These are phyloP conservation scores for Heliocybe sulcata DNA, from an alignment of 1,284 basidiomycete species.

Conservation along the genomic window DNA sequence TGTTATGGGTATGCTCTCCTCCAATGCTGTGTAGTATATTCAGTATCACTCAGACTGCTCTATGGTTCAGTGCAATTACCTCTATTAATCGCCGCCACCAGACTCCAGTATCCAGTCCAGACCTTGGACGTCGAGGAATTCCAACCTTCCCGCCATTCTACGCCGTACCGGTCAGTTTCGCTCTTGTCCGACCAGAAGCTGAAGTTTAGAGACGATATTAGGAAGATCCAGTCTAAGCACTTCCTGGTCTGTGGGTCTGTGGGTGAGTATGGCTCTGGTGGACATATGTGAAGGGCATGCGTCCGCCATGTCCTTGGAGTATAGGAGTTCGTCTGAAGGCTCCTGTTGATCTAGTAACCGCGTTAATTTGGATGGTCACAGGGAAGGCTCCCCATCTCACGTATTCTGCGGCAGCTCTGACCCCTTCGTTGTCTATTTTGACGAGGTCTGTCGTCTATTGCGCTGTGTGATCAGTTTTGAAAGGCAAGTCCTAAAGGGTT, in stretches of 20 bases:
- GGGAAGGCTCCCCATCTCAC: conserved; percentile 29
- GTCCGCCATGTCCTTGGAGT: conserved; percentile 72
- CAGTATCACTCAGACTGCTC: not conserved
- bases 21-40: conserved; percentile 32
- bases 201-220: conserved; percentile 79
- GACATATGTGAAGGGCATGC: conserved; percentile 67
- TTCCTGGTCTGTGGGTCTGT: conserved; percentile 43
- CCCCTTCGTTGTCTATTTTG: conserved; percentile 45
- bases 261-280: conserved; percentile 51
- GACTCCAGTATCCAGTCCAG: conserved; percentile 77
- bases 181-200: conserved; percentile 78
- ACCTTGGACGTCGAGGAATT: conserved; percentile 33
- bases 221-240: conserved; percentile 76
- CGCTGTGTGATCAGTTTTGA: not conserved
- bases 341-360: conserved; percentile 46
- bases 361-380: not conserved
- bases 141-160: conserved; percentile 73
- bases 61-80: too few relatives aligned
- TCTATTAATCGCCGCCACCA: conserved; percentile 70
- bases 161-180: conserved; percentile 56
- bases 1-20: conserved; percentile 66
- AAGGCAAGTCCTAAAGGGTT: not conserved
- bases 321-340: conserved; percentile 55
- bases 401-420: conserved; percentile 52
- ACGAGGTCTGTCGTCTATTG: conserved; percentile 49